A percentile compares a stretch with the other conserved stretches of the same genome.
Evolutionary conservation across 2,329 filamentous ascomycete species (phyloP).

Genomic region (Monilinia polystroma): DNA sequence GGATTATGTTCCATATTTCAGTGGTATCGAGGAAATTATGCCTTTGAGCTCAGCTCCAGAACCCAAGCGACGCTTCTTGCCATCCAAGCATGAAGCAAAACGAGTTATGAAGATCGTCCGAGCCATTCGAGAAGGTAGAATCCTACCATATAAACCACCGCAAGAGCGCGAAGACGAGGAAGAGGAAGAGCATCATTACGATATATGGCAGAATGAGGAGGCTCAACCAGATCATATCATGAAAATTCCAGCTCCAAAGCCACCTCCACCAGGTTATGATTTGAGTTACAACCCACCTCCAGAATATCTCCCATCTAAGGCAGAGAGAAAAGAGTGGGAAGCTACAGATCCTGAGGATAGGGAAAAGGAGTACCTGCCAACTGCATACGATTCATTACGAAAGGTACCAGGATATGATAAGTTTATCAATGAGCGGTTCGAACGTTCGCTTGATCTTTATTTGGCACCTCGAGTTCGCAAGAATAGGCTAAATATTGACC

Average conservation of each 20-base stretch:
- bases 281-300: conserved; percentile 94
- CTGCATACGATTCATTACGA: conserved; percentile 77
- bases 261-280: conserved; percentile 89
- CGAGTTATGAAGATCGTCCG: conserved; percentile 95
- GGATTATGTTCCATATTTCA: conserved; percentile 93
- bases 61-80: conserved; percentile 91
- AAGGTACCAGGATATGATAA: conserved; percentile 88
- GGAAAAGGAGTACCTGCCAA: conserved; percentile 83
- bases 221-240: conserved; percentile 81
- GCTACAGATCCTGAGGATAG: conserved; percentile 84
- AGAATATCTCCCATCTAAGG: conserved; percentile 85
- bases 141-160: conserved; percentile 82
- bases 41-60: conserved; percentile 91
- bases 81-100: conserved; percentile 96
- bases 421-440: conserved; percentile 94
- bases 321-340: conserved; percentile 84
- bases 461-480: conserved; percentile 87
- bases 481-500: conserved; percentile 95
- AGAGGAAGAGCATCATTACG: conserved; percentile 68
- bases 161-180: conserved; percentile 70
- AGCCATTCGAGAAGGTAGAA: conserved; percentile 90
- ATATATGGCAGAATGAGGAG: conserved; percentile 93
- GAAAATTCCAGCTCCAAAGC: conserved; percentile 92
- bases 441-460: conserved; percentile 92
- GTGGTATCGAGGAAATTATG: conserved; percentile 87